A percentile compares a stretch with the other conserved stretches of the same genome.
These are phyloP conservation scores for Salix suchowensis DNA, from an alignment of 345 rosid genomes.

Conservation along the genomic window DNA sequence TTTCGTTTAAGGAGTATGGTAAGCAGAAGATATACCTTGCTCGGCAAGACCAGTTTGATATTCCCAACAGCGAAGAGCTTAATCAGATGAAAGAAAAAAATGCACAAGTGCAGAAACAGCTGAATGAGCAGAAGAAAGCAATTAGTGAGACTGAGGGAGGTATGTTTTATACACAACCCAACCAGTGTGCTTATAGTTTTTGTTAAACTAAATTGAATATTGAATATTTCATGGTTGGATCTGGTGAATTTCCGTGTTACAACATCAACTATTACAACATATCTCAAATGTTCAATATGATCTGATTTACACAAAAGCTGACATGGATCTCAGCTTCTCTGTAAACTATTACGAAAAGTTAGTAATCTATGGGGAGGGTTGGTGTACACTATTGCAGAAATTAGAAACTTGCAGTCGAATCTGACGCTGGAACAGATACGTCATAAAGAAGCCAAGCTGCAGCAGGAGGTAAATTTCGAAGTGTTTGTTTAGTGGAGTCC, in stretches of 20 bases:
- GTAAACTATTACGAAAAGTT: not conserved
- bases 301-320: not conserved
- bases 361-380: not conserved
- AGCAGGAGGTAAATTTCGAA: conserved; percentile 48
- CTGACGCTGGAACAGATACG: conserved; percentile 70
- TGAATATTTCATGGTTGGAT: not conserved
- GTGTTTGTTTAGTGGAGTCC: not conserved
- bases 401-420: conserved; percentile 63
- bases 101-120: conserved; percentile 53
- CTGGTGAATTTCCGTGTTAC: not conserved
- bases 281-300: not conserved
- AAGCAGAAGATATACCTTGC: conserved; percentile 94
- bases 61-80: conserved; percentile 78
- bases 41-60: conserved; percentile 85
- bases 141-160: conserved; percentile 70
- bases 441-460: conserved; percentile 53
- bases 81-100: conserved; percentile 76
- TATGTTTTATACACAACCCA: conserved; percentile 8
- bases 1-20: conserved; percentile 87
- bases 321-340: not conserved
- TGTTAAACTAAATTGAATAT: not conserved
- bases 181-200: not conserved
- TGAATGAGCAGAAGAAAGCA: conserved; percentile 56
- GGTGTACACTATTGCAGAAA: conserved; percentile 44
- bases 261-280: not conserved